These are phyloP conservation scores for Liriodendron chinense DNA, from an alignment of 164 flowering plant species.

Conservation along the genomic window DNA sequence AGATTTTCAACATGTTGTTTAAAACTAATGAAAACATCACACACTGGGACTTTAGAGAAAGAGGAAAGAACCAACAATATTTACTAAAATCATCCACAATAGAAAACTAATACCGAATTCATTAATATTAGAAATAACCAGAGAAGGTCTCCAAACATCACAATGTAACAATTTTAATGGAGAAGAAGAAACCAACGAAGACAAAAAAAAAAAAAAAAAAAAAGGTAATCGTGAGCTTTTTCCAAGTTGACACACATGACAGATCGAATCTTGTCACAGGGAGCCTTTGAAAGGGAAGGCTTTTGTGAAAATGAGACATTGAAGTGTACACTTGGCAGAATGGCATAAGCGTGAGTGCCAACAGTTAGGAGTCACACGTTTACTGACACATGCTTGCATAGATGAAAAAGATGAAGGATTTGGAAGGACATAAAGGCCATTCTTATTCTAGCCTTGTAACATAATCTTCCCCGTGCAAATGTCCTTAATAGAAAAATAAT, in stretches of 20 bases:
- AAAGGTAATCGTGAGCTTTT: no score
- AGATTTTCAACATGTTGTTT: background rate
- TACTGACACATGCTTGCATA: background rate
- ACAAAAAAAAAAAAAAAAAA: no score
- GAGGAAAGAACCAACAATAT: no score
- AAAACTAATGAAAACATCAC: background rate
- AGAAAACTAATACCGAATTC: background rate
- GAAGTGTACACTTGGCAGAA: background rate
- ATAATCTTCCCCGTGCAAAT: background rate
- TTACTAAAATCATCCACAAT: no score
- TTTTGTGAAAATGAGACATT: background rate
- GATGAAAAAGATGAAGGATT: background rate
- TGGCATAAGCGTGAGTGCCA: conserved; percentile 1
- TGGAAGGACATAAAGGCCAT: background rate
- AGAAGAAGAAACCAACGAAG: background rate
- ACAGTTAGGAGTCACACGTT: background rate
- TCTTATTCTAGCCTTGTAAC: background rate
- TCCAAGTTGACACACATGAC: background rate
- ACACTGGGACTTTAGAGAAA: no score
- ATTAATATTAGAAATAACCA: no score
- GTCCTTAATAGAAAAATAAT: background rate
- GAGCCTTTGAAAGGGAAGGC: background rate
- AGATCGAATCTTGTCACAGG: no score
- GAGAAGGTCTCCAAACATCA: conserved; percentile 5
- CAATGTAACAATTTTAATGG: background rate